Evolutionary conservation across 1,284 basidiomycete species (phyloP).

Genomic region (Ustilago xerochloae): DNA sequence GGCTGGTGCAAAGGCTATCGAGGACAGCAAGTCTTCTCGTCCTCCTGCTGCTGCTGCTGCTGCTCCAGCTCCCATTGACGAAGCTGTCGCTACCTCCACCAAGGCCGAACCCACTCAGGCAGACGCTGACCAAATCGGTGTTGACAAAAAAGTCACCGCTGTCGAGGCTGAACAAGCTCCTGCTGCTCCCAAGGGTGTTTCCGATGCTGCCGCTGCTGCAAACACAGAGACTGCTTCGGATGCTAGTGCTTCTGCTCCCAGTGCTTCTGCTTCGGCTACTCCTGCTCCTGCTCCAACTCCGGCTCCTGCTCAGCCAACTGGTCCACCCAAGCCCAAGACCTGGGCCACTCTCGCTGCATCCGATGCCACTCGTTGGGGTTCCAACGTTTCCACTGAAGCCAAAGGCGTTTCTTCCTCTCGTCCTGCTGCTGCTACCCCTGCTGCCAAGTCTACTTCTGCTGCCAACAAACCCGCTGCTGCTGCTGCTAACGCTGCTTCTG

Average conservation of each 20-base stretch:
- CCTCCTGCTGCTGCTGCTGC: not conserved
- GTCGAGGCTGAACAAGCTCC: slow-evolving; percentile 54
- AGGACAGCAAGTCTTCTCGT: slow-evolving; percentile 21
- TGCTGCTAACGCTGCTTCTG: not conserved
- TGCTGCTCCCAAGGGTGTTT: slow-evolving; percentile 36
- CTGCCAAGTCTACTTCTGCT: slow-evolving; percentile 65
- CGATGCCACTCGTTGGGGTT: slow-evolving; percentile 62
- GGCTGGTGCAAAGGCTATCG: slow-evolving; percentile 19
- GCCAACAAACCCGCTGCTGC: slow-evolving; percentile 11
- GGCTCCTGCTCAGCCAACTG: slow-evolving; percentile 57
- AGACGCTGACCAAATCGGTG: slow-evolving; percentile 55
- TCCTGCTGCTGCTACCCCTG: slow-evolving; percentile 55
- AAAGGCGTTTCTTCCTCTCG: slow-evolving; percentile 45
- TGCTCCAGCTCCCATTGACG: slow-evolving; percentile 17
- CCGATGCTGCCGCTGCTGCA: slow-evolving; percentile 36
- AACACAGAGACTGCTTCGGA: slow-evolving; percentile 57
- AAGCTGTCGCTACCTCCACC: slow-evolving; percentile 35
- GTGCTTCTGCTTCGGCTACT: slow-evolving; percentile 31
- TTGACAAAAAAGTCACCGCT: slow-evolving; percentile 51
- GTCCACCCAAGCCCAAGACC: slow-evolving; percentile 64
- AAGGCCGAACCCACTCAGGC: slow-evolving; percentile 32
- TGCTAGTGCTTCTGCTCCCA: slow-evolving; percentile 68
- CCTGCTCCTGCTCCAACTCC: slow-evolving; percentile 43
- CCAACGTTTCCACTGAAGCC: slow-evolving; percentile 57
- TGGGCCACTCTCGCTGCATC: slow-evolving; percentile 67